A percentile compares a stretch with the other conserved stretches of the same genome.
phyloP scores from a whole-genome alignment of 805 yeast species.

The Hyphopichia homilentoma region DNA sequence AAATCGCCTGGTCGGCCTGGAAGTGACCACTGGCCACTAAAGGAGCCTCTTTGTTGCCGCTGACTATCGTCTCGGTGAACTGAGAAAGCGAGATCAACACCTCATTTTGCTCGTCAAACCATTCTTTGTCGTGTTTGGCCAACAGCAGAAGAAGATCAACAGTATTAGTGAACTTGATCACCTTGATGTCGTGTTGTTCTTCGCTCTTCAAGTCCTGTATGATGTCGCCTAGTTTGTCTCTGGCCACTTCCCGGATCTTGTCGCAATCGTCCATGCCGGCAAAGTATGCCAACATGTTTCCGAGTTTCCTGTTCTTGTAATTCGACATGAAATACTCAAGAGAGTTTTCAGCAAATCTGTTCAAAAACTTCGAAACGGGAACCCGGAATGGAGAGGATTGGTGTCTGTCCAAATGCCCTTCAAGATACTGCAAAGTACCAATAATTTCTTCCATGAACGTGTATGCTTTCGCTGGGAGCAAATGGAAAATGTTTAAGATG shows the following conservation, averaged over 20 bases:
- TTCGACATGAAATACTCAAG: constrained; percentile 65
- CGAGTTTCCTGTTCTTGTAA: constrained; percentile 60
- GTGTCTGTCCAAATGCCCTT: constrained; percentile 78
- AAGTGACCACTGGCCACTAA: constrained; percentile 61
- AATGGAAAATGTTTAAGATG: constrained; percentile 84
- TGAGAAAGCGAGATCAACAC: constrained; percentile 41
- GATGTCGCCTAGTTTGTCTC: constrained; percentile 48
- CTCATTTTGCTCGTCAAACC: constrained; percentile 55
- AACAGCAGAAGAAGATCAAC: constrained; percentile 62
- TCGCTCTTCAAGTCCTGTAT: constrained; percentile 47
- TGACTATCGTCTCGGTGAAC: constrained; percentile 41
- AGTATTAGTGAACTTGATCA: constrained; percentile 67
- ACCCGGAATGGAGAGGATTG: constrained; percentile 84
- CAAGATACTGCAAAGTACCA: constrained; percentile 70
- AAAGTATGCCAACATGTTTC: constrained; percentile 64
- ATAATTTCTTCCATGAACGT: constrained; percentile 87
- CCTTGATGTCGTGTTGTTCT: constrained; percentile 48
- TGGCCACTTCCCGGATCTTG: constrained; percentile 54
- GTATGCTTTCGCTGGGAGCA: constrained; percentile 88
- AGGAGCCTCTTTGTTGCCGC: constrained; percentile 37
- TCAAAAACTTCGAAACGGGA: constrained; percentile 85
- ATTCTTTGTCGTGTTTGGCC: constrained; percentile 45
- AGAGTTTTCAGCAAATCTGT: constrained; percentile 76
- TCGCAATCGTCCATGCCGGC: constrained; percentile 52
- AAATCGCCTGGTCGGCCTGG: constrained; percentile 67